phyloP scores from a whole-genome alignment of 805 yeast genomes.

The Candida qinlingensis region DNA sequence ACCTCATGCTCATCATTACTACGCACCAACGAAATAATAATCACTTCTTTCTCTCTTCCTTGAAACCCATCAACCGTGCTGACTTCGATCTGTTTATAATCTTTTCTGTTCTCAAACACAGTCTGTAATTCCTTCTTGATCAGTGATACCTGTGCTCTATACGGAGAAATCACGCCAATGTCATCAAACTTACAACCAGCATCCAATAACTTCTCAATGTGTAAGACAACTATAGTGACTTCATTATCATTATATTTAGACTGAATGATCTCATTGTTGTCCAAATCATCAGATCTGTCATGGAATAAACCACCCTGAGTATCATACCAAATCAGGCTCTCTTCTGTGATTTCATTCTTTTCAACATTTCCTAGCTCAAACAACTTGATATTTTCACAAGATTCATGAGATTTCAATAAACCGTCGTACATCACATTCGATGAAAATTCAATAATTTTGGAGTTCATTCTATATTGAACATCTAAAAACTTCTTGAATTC shows the following conservation, averaged over 20 bases:
- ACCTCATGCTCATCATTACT: slow-evolving; percentile 66
- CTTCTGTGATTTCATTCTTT: slow-evolving; percentile 48
- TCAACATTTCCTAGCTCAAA: slow-evolving; percentile 48
- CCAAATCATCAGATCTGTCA: slow-evolving; percentile 45
- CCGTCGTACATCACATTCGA: slow-evolving; percentile 61
- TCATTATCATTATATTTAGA: slow-evolving; percentile 82
- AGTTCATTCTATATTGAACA: slow-evolving; percentile 86
- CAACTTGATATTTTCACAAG: slow-evolving; percentile 49
- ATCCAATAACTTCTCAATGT: slow-evolving; percentile 45
- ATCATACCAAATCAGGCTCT: slow-evolving; percentile 76
- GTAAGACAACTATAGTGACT: slow-evolving; percentile 51
- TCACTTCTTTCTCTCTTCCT: slow-evolving; percentile 90
- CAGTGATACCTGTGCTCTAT: slow-evolving; percentile 75
- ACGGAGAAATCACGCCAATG: slow-evolving; percentile 89
- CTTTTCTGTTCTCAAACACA: background rate
- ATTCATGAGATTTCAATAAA: slow-evolving; percentile 53
- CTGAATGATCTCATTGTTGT: slow-evolving; percentile 13
- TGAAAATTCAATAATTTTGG: slow-evolving; percentile 71
- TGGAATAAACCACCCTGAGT: slow-evolving; percentile 86
- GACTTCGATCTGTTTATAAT: slow-evolving; percentile 46
- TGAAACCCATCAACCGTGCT: slow-evolving; percentile 96
- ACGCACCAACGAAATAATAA: slow-evolving; percentile 75
- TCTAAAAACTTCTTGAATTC: slow-evolving; percentile 54
- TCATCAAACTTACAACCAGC: slow-evolving; percentile 47
- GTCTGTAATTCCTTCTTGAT: slow-evolving; percentile 26